Evolutionary conservation across 2,329 filamentous ascomycete species (phyloP), one percentile per base, ranked within the genome.

Genomic region (Epichloe glyceriae): DNA sequence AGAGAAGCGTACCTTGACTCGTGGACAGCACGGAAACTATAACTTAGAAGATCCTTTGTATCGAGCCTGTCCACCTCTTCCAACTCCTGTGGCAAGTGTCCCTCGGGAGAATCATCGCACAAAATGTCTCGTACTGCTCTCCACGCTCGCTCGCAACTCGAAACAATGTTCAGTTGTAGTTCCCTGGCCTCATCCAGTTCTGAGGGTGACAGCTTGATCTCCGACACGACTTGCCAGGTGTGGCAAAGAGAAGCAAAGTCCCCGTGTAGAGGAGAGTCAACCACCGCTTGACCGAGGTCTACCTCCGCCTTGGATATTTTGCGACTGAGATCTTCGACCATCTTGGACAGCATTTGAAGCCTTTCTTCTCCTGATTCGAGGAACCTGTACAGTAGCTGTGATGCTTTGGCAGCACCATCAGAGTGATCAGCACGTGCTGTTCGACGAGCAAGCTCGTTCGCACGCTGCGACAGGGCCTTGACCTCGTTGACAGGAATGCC

Each of bases 61-160:
- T 86, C 83, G 2, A 88, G 74, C 1, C 83, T 85, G 4, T 84
- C 76, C 15, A 79, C 70, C 35, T 85, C 83, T 49, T 86, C 80
- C n/a, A 88, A 65, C 26, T 91, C 86, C 48, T 90, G 82, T 0
- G 83, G 85, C 3, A 88, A 71, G 64, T 93, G 83, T 0, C 91
- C 91, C 67, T 98, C 93, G 0, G 94, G 93, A 1, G 93, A 95
- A 67, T 96, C 93, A 55, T 95, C 85, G 61, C 93, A 98, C 1
- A 98, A 76, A 4, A 94, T 80, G 49, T 82, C 76, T 58, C 79
- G 79, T 5, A 96, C 88, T 26, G 80, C 76, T 1, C 69, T 60
- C 93, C 93, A 98, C 6, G 95, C 79, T n/a, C 76, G 73, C 46
- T 74, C 68, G 52, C 88, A 85, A 53, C 76, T 73, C 1, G 61